A percentile compares a stretch with the other conserved stretches of the same genome.
phyloP scores from a whole-genome alignment of 345 rosid genomes.

The Hypericum perforatum region DNA sequence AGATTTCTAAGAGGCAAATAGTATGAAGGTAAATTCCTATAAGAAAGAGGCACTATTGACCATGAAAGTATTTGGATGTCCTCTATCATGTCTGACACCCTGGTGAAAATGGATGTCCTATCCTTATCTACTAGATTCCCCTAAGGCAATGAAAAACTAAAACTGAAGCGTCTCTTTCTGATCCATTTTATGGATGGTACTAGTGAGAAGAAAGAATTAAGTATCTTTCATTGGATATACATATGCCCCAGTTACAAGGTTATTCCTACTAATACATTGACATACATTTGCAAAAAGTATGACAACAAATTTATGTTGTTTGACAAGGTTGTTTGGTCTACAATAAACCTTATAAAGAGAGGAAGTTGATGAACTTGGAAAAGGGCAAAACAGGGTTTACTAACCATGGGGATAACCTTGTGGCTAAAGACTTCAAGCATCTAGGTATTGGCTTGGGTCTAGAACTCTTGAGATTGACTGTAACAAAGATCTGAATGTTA shows the following conservation, averaged over 20 bases:
- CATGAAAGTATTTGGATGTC: constrained; percentile 98
- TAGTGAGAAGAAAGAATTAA: constrained; percentile 40
- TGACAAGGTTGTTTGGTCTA: constrained; percentile 83
- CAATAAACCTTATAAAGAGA: constrained; percentile 58
- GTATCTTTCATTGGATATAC: constrained; percentile 50
- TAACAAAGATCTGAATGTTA: constrained; percentile 11
- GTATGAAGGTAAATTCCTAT: constrained; percentile 77
- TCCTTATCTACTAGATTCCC: constrained; percentile 61
- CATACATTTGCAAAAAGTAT: constrained; percentile 84
- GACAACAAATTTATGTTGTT: constrained; percentile 61
- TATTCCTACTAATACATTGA: constrained; percentile 69
- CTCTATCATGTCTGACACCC: constrained; percentile 89
- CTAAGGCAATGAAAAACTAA: constrained; percentile 83
- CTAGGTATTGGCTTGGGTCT: constrained; percentile 90
- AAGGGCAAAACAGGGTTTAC: constrained; percentile 92
- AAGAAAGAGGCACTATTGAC: constrained; percentile 95
- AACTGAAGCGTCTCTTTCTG: constrained; percentile 73
- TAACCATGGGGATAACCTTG: constrained; percentile 70
- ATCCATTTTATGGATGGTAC: constrained; percentile 59
- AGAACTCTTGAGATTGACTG: constrained; percentile 64
- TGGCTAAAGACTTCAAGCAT: constrained; percentile 88
- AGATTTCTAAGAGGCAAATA: constrained; percentile 90
- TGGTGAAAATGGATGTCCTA: constrained; percentile 63
- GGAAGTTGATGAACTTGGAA: constrained; percentile 57
- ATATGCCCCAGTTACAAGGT: constrained; percentile 95